Percentiles rank a stretch among this genome's conserved stretches.
Evolutionary conservation across 2,329 filamentous ascomycete species (phyloP).

Genomic region (Aschersonia sp.): DNA sequence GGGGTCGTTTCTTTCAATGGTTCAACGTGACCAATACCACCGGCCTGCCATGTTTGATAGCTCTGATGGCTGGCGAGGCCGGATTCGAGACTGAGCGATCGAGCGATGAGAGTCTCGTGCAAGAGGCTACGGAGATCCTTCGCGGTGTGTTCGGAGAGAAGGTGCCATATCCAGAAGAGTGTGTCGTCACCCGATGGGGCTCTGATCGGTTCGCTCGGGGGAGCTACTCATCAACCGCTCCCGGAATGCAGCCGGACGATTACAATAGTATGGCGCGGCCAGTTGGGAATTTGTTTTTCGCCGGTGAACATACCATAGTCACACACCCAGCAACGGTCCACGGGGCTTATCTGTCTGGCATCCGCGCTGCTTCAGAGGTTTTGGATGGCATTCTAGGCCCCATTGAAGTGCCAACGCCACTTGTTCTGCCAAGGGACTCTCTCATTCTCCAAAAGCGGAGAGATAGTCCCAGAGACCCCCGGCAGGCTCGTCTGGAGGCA

Average conservation of each 20-base stretch:
- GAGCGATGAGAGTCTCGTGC: slow-evolving; percentile 59
- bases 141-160: slow-evolving; percentile 56
- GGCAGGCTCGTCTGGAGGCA: slow-evolving; percentile 36
- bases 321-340: slow-evolving; percentile 96
- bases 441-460: slow-evolving; percentile 40
- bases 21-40: slow-evolving; percentile 90
- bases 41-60: slow-evolving; percentile 75
- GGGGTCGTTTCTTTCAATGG: slow-evolving; percentile 94
- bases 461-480: slow-evolving; percentile 29
- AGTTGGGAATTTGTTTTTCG: slow-evolving; percentile 83
- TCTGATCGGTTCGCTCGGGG: slow-evolving; percentile 83
- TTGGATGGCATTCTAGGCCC: slow-evolving; percentile 68
- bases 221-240: slow-evolving; percentile 88
- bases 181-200: slow-evolving; percentile 84
- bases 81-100: slow-evolving; percentile 75
- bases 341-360: slow-evolving; percentile 84
- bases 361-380: slow-evolving; percentile 79
- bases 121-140: slow-evolving; percentile 67
- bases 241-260: slow-evolving; percentile 68
- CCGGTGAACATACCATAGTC: slow-evolving; percentile 89
- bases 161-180: slow-evolving; percentile 69
- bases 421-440: slow-evolving; percentile 53
- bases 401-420: slow-evolving; percentile 59
- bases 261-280: slow-evolving; percentile 82
- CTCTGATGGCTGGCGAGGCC: slow-evolving; percentile 89